These are phyloP conservation scores for Populus ilicifolia DNA, from an alignment of 345 rosid genomes.

Conservation along the genomic window DNA sequence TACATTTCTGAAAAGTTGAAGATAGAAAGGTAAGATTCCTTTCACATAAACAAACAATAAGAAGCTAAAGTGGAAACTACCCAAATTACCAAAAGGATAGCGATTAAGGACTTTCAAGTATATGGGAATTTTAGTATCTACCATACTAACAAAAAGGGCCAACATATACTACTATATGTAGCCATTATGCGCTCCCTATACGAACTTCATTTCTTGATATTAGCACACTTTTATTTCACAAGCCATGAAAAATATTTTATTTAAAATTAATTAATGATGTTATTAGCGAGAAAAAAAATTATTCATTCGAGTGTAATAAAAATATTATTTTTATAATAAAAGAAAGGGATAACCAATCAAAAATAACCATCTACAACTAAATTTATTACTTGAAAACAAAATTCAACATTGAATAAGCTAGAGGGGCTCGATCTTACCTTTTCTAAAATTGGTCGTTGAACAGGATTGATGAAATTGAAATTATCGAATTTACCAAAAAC, in stretches of 20 bases:
- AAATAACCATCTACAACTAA: neutral
- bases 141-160: neutral
- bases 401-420: neutral
- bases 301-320: too few relatives aligned
- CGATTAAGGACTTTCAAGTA: neutral
- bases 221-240: neutral
- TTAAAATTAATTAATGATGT: neutral
- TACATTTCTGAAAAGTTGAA: neutral
- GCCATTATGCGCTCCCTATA: neutral
- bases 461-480: neutral
- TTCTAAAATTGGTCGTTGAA: neutral
- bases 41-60: neutral
- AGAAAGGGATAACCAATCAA: neutral
- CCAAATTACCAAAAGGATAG: neutral
- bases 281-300: too few relatives aligned
- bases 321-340: neutral
- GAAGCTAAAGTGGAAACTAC: neutral
- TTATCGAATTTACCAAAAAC: neutral
- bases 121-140: neutral
- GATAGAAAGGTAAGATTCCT: neutral
- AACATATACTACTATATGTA: neutral
- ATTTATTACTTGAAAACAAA: neutral
- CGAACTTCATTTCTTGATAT: neutral
- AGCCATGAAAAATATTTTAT: neutral
- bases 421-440: constrained; percentile 4